phyloP scores from a whole-genome alignment of 345 rosid species.

The Heritiera fomes region DNA sequence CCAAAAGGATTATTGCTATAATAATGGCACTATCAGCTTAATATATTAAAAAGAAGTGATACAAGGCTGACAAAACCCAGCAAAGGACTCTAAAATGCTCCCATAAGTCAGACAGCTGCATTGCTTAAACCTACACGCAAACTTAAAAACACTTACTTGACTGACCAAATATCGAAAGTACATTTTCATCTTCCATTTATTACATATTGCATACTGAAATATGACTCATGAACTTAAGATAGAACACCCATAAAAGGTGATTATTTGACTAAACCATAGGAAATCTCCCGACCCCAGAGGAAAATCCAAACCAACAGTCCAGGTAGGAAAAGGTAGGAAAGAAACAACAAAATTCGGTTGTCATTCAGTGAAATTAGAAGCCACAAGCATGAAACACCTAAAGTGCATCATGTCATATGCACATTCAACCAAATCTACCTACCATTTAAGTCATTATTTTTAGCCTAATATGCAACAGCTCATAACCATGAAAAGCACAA shows the following conservation, averaged over 20 bases:
- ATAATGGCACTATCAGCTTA: constrained; percentile 15
- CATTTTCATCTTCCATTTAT: neutral
- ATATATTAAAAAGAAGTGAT: neutral
- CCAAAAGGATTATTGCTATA: constrained; percentile 4
- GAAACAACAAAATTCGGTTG: neutral
- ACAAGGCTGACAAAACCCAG: neutral
- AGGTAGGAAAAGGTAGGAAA: neutral
- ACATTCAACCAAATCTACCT: neutral
- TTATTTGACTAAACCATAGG: neutral
- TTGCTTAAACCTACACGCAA: neutral
- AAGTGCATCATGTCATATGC: neutral
- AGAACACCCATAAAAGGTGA: neutral
- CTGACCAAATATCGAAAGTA: neutral
- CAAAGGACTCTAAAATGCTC: neutral
- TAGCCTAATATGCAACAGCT: neutral
- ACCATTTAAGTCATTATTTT: neutral
- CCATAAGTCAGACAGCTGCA: neutral
- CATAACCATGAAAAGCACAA: neutral
- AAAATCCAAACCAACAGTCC: neutral
- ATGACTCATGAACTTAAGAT: neutral
- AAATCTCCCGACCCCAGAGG: neutral
- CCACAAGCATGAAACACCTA: neutral
- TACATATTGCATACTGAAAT: neutral
- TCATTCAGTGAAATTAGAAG: neutral
- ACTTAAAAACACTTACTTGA: neutral